phyloP scores from a whole-genome alignment of 2,329 filamentous ascomycete genomes.

The Trichoderma simmonsii region DNA sequence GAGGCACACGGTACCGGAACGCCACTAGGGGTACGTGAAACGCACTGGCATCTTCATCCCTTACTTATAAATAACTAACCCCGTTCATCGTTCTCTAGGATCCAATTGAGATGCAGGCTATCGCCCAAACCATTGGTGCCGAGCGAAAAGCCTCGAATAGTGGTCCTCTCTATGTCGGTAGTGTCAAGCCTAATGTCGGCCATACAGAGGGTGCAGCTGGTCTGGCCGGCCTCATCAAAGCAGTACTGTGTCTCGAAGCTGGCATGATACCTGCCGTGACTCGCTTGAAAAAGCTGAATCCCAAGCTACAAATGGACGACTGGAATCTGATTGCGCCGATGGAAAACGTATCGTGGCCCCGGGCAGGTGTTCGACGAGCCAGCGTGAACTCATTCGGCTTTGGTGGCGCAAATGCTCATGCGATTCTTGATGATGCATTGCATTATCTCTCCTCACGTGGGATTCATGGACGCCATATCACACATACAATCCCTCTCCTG shows the following conservation, averaged over 20 bases:
- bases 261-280: not conserved
- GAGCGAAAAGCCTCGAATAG: not conserved
- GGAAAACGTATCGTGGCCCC: not conserved
- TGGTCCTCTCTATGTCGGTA: not conserved
- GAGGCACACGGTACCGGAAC: slow-evolving; percentile 1
- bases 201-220: not conserved
- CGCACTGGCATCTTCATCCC: not conserved
- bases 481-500: not conserved
- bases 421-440: not conserved
- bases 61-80: not conserved
- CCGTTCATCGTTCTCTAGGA: not conserved
- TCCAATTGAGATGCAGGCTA: not conserved
- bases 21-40: not conserved
- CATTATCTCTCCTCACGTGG: not conserved
- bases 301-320: not conserved
- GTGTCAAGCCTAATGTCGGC: not conserved
- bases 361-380: not conserved
- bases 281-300: not conserved
- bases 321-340: not conserved
- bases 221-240: not conserved
- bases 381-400: not conserved
- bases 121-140: not conserved
- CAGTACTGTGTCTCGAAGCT: not conserved
- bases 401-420: not conserved
- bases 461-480: not conserved